A percentile compares a stretch with the other conserved stretches of the same genome.
Conservation (phyloP, 257 asterid species). For the Solanum sitiens region DNA sequence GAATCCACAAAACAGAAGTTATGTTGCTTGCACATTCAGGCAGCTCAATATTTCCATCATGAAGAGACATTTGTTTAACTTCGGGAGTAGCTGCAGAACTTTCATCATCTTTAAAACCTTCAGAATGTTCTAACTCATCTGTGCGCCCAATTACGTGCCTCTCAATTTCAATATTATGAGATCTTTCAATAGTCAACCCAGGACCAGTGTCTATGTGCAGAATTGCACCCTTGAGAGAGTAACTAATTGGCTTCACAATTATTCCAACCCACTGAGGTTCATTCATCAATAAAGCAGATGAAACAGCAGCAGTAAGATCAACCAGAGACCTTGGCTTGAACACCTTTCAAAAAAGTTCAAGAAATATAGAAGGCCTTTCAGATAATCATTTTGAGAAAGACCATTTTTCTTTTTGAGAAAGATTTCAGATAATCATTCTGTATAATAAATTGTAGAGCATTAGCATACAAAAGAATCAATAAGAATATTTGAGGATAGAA, state of each 20-base stretch:
- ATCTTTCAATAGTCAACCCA: slow-evolving; percentile 77
- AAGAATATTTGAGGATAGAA: not conserved
- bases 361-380: not conserved
- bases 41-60: slow-evolving; percentile 58
- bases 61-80: slow-evolving; percentile 44
- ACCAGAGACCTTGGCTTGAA: slow-evolving; percentile 88
- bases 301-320: slow-evolving; percentile 90
- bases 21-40: slow-evolving; percentile 87
- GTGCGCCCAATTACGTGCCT: slow-evolving; percentile 28
- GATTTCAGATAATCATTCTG: not conserved
- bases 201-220: slow-evolving; percentile 92
- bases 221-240: slow-evolving; percentile 81
- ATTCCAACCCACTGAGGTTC: slow-evolving; percentile 94
- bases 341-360: slow-evolving; percentile 33
- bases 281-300: slow-evolving; percentile 92
- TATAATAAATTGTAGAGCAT: not conserved
- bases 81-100: slow-evolving; percentile 29
- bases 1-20: slow-evolving; percentile 82
- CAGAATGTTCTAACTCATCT: slow-evolving; percentile 13
- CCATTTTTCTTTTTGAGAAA: not conserved
- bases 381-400: not conserved
- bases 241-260: slow-evolving; percentile 65
- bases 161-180: slow-evolving; percentile 73
- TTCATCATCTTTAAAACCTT: slow-evolving; percentile 4
- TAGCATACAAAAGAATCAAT: not conserved